phyloP scores from a whole-genome alignment of 768 basidiomycete genomes.

The Lactarius tabidus region DNA sequence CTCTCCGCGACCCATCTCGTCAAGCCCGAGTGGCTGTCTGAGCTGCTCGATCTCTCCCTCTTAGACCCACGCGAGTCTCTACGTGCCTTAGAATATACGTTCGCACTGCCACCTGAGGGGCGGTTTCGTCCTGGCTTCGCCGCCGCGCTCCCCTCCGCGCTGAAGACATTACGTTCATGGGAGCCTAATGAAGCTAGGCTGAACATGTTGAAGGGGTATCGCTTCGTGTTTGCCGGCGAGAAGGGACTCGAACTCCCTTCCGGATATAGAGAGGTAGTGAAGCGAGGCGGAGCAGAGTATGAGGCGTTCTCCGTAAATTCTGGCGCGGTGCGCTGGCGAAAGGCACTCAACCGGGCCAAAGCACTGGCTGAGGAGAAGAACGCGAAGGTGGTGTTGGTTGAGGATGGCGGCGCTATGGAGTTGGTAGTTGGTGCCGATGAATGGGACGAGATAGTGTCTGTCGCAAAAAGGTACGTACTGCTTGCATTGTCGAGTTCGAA shows the following conservation, averaged over 20 bases:
- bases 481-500: background rate
- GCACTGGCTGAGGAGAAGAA: conserved; percentile 37
- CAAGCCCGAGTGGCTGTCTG: conserved; percentile 62
- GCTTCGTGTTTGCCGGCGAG: conserved; percentile 62
- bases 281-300: conserved; percentile 54
- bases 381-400: conserved; percentile 44
- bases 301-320: conserved; percentile 55
- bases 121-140: conserved; percentile 61
- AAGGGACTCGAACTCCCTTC: conserved; percentile 45
- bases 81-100: conserved; percentile 48
- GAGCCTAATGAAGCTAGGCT: conserved; percentile 62
- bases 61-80: conserved; percentile 33
- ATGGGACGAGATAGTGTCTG: conserved; percentile 51
- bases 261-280: conserved; percentile 52
- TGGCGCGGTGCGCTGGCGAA: conserved; percentile 49
- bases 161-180: conserved; percentile 58
- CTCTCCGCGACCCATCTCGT: conserved; percentile 56
- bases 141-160: conserved; percentile 41
- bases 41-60: conserved; percentile 52
- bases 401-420: conserved; percentile 44
- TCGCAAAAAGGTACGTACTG: conserved; percentile 52
- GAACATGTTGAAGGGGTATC: conserved; percentile 46
- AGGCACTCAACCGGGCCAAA: conserved; percentile 48
- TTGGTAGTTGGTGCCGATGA: conserved; percentile 49
- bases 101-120: conserved; percentile 45